Base-by-base conservation (phyloP, 2,329 filamentous ascomycete genomes). In the Atkinsonella texensis region DNA sequence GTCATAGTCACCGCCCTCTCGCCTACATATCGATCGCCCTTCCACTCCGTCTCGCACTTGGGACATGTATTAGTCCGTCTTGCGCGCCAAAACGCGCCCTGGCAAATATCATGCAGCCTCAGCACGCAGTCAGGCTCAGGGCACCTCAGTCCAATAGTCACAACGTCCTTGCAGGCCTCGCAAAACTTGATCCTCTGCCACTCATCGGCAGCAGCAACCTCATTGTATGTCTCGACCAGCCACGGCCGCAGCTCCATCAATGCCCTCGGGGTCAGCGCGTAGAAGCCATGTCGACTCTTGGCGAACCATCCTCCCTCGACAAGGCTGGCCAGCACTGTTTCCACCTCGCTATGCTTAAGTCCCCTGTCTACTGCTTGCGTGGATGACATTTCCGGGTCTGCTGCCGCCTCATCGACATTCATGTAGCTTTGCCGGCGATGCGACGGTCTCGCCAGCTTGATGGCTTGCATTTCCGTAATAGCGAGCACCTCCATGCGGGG, bases 151-250 rank as follows among this genome's bases (percentile, higher is more conserved):
- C 90, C 89, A 56, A 85, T 72, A 0, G 91, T 98, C 41, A 97
- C 80, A 55, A 97, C 85, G 57, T 95, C 89, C 65, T 82, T 86
- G 68, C 93, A 98, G 0, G 87, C 89, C 62, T 85, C 80, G 65
- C 93, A 98, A 56, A 83, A 81, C 69, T 93, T 95, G 64, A 98
- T 86, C 55, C 82, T 81, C 63, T 88, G 78, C 74, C 78, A 81
- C 35, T 80, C 80, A n/a, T 70, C 68, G 1, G 72, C 69, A 1
- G 74, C 73, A 10, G 80, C 77, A 0, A 76, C 70, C 51, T 94
- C 87, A 63, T 98, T 97, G 68, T 95, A 98, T 31, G 85, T 88
- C 50, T 87, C 86, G n/a, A 88, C 70, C 47, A 98, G 75, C 83
- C 90, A 97, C 1, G 79, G 75, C 53, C 85, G 77, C 52, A 98